Evolutionary conservation across 2,329 filamentous ascomycete genomes (phyloP).

Genomic region (Ploettnerulaceae sp.): DNA sequence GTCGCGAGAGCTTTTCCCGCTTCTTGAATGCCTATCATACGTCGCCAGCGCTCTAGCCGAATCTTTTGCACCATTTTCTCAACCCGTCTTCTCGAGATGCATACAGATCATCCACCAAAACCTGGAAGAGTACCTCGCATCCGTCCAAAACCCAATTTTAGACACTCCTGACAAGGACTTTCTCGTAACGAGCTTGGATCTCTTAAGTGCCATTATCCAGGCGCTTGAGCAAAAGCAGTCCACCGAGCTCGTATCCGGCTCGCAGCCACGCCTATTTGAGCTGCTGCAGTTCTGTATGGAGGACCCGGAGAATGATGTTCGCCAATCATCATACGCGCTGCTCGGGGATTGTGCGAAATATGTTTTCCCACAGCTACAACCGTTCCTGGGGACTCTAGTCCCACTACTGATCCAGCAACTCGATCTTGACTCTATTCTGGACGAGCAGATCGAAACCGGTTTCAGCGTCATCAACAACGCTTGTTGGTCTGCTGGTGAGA

Average conservation of each 20-base stretch:
- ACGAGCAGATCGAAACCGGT: conserved; percentile 76
- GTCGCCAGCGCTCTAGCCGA: conserved; percentile 81
- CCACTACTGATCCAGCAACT: conserved; percentile 83
- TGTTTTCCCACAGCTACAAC: conserved; percentile 75
- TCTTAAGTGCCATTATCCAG: conserved; percentile 90
- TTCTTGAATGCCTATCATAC: conserved; percentile 95
- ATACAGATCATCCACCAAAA: conserved; percentile 89
- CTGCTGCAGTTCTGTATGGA: conserved; percentile 89
- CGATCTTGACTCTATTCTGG: conserved; percentile 69
- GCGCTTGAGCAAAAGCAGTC: conserved; percentile 72
- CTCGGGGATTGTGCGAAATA: conserved; percentile 94
- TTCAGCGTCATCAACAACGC: conserved; percentile 98
- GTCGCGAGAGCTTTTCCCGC: conserved; percentile 86
- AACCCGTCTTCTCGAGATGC: conserved; percentile 81
- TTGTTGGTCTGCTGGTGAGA: conserved; percentile 94
- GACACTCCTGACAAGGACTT: conserved; percentile 95
- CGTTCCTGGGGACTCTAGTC: conserved; percentile 67
- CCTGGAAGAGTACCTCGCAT: conserved; percentile 71
- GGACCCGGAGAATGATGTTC: conserved; percentile 83
- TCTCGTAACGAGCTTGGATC: conserved; percentile 87
- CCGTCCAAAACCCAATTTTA: conserved; percentile 59
- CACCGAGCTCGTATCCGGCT: conserved; percentile 67
- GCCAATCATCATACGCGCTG: conserved; percentile 91
- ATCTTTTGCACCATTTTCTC: conserved; percentile 78
- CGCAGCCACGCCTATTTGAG: conserved; percentile 83